A percentile compares a stretch with the other conserved stretches of the same genome.
phyloP scores from a whole-genome alignment of 2,329 filamentous ascomycete genomes.

The Hirsutella minnesotensis region DNA sequence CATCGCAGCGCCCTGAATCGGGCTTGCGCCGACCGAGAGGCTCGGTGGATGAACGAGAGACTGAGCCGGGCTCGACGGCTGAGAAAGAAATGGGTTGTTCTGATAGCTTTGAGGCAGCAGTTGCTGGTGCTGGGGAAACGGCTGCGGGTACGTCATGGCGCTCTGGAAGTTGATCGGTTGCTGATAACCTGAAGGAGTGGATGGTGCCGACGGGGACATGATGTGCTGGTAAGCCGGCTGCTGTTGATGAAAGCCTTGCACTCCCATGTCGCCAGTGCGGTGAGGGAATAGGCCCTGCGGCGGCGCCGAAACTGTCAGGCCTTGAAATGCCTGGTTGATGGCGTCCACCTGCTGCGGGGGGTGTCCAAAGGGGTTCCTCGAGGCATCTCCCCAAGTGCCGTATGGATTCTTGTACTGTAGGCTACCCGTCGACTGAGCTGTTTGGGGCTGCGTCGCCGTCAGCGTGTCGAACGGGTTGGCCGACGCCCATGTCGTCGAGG shows the following conservation, averaged over 20 bases:
- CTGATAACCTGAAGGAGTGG: slow-evolving; percentile 28
- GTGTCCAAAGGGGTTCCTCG: slow-evolving; percentile 60
- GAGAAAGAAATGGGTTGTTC: slow-evolving; percentile 38
- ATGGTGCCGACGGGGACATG: slow-evolving; percentile 29
- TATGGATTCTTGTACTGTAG: slow-evolving; percentile 47
- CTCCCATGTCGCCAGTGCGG: slow-evolving; percentile 52
- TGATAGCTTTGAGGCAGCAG: slow-evolving; percentile 26
- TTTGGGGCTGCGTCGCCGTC: slow-evolving; percentile 43
- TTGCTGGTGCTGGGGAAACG: slow-evolving; percentile 22
- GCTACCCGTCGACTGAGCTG: slow-evolving; percentile 52
- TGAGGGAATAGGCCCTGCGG: slow-evolving; percentile 59
- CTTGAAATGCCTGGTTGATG: slow-evolving; percentile 62
- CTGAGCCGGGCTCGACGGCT: slow-evolving; percentile 19
- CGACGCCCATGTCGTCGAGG: slow-evolving; percentile 40
- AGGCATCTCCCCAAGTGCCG: slow-evolving; percentile 16
- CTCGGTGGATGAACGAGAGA: slow-evolving; percentile 22
- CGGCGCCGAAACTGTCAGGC: slow-evolving; percentile 51
- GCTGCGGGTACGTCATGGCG: slow-evolving; percentile 29
- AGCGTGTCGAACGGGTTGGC: slow-evolving; percentile 59
- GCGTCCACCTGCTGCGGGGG: slow-evolving; percentile 25
- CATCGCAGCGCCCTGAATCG: slow-evolving; percentile 18
- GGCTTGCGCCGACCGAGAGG: slow-evolving; percentile 27
- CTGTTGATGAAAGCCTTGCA: slow-evolving; percentile 23
- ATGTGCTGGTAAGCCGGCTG: slow-evolving; percentile 31
- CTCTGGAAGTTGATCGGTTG: slow-evolving; percentile 26